Base-by-base conservation (phyloP, 768 basidiomycete species). In the Obba rivulosa region DNA sequence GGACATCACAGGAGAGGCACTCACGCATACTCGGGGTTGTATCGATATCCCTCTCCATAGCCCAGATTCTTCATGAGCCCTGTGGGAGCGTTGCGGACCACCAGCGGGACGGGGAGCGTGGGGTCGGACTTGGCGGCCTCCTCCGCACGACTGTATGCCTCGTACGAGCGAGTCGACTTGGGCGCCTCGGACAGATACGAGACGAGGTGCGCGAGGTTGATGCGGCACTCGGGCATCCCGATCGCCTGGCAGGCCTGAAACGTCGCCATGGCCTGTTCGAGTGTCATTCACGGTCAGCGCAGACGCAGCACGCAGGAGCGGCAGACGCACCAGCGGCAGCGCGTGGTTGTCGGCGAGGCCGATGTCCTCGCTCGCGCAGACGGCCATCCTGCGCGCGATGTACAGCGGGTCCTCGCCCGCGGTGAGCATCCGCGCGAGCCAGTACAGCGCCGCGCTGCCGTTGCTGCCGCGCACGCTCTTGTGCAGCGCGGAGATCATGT, bases 341-440 rank as follows among this genome's bases (percentile, higher is more conserved):
- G 86, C 87, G n/a, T 81, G 75, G 35, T 72, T 74, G 64, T 92
- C 86, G 22, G 88, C 89, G 7, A 90, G 67, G 0, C 91, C 90
- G 35, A 93, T 78, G 60, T 93, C 91, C 63, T 93, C 91, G 53
- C 86, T 87, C 2, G 91, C 89, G 55, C 86, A 81, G 7, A 90
- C 85, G 3, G 86, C 72, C 71, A 89, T 77, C 46, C 87, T 72
- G 31, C 87, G 72, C 5, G 81, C 83, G 49, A 91, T 76, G 56
- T 78, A 92, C 41, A 89, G 56, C 3, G 90, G 86, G 64, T 92
- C 89, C 62, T 91, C 89, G 17, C 88, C 89, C 22, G 78, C 83
- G 31, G 71, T 76, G 28, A 91, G 70, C 89, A 91, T 91, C 43
- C 87, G 77, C 9, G 89, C 88, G 18, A 93, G 73, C 88, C 90